phyloP scores from a whole-genome alignment of 371 early-diverging fungal species.

The Mortierella sp. region DNA sequence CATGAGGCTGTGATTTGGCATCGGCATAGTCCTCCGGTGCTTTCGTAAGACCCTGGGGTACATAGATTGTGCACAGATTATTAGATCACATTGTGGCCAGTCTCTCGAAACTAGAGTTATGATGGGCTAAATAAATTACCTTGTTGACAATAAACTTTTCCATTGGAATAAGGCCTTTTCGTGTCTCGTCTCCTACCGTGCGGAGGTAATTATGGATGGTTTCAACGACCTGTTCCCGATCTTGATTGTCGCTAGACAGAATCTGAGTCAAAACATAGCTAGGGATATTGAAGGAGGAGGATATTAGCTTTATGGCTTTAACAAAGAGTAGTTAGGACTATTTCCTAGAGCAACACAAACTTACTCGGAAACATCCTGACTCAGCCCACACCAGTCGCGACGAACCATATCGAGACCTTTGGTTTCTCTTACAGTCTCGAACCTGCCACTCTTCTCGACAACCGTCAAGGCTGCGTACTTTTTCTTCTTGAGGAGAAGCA shows the following conservation, averaged over 20 bases:
- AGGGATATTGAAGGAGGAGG: neutral
- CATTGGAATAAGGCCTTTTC: constrained; percentile 75
- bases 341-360: constrained; percentile 11
- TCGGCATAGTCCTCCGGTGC: constrained; percentile 94
- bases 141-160: constrained; percentile 96
- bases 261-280: constrained; percentile 85
- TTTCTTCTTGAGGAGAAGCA: constrained; percentile 99
- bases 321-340: neutral
- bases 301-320: neutral
- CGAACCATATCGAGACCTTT: constrained; percentile 99
- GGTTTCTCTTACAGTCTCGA: constrained; percentile 82
- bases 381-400: constrained; percentile 98
- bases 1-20: constrained; percentile 94
- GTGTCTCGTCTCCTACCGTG: constrained; percentile 79
- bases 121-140: constrained; percentile 57
- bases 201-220: constrained; percentile 83
- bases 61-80: neutral
- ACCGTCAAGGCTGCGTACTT: constrained; percentile 97
- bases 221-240: constrained; percentile 82
- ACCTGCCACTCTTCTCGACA: constrained; percentile 73
- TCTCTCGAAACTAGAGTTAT: neutral
- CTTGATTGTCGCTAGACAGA: constrained; percentile 70
- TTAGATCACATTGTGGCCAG: neutral
- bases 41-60: constrained; percentile 87
- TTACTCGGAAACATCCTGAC: constrained; percentile 88